A percentile compares a stretch with the other conserved stretches of the same genome.
phyloP scores from a whole-genome alignment of 106 monocot genomes.

The Agapanthus africanus region DNA sequence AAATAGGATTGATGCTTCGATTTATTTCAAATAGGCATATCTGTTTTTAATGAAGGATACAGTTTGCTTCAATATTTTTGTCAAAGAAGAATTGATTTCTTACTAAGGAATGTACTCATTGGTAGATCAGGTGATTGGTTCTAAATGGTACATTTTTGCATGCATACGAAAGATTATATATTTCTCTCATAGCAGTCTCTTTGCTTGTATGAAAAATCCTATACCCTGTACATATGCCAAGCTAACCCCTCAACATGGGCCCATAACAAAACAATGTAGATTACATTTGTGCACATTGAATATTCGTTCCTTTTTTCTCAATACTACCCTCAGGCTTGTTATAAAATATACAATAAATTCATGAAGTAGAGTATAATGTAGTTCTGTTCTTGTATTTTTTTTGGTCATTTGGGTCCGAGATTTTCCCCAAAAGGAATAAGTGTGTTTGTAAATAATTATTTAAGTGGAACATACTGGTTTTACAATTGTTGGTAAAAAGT shows the following conservation, averaged over 20 bases:
- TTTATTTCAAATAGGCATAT: too few relatives aligned
- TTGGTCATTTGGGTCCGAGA: neutral
- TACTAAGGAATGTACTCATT: neutral
- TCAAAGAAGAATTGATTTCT: too few relatives aligned
- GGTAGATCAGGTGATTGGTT: neutral
- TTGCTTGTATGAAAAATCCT: neutral
- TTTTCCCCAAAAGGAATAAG: neutral
- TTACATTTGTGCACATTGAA: too few relatives aligned
- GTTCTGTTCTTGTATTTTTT: neutral
- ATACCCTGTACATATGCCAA: neutral
- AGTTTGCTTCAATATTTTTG: too few relatives aligned
- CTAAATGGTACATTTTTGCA: neutral
- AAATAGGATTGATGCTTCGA: too few relatives aligned
- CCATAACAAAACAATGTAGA: too few relatives aligned
- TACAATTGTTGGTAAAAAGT: neutral
- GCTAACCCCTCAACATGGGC: too few relatives aligned
- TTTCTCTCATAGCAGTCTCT: neutral
- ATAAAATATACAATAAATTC: neutral
- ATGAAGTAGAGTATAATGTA: neutral
- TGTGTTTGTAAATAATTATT: neutral
- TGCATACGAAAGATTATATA: neutral
- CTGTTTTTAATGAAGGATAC: too few relatives aligned
- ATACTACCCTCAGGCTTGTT: neutral
- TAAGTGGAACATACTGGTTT: neutral
- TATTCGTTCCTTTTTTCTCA: neutral